phyloP scores from a whole-genome alignment of 2,329 filamentous ascomycete genomes.

The Aspergillus cejpii region DNA sequence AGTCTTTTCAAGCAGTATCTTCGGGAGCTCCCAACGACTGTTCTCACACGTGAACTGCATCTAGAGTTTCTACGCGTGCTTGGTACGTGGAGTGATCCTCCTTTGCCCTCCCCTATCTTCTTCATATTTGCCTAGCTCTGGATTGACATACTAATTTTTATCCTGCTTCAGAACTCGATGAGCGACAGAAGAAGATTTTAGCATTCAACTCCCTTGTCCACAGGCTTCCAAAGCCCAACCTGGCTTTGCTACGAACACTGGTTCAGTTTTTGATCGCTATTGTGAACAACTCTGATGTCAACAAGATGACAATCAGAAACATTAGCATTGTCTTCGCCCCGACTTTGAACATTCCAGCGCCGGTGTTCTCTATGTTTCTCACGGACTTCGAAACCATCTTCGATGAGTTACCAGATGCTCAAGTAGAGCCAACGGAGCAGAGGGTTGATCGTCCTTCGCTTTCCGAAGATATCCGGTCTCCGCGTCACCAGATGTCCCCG shows the following conservation, averaged over 20 bases:
- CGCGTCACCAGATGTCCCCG: slow-evolving; percentile 59
- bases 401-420: slow-evolving; percentile 54
- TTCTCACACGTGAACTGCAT: slow-evolving; percentile 84
- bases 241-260: slow-evolving; percentile 72
- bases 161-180: slow-evolving; percentile 56
- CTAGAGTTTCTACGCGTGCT: slow-evolving; percentile 79
- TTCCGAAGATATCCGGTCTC: slow-evolving; percentile 56
- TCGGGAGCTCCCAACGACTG: slow-evolving; percentile 82
- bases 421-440: slow-evolving; percentile 37
- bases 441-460: slow-evolving; percentile 37
- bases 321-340: slow-evolving; percentile 98
- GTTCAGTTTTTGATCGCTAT: slow-evolving; percentile 86
- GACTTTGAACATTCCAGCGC: slow-evolving; percentile 90
- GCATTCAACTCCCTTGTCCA: slow-evolving; percentile 73
- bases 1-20: slow-evolving; percentile 91
- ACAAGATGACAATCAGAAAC: slow-evolving; percentile 98
- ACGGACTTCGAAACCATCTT: slow-evolving; percentile 88
- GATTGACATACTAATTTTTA: slow-evolving; percentile 5
- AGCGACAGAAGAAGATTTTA: slow-evolving; percentile 67
- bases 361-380: slow-evolving; percentile 87
- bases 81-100: slow-evolving; percentile 37
- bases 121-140: background rate
- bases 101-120: background rate
- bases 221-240: slow-evolving; percentile 71
- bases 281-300: slow-evolving; percentile 79